A percentile compares a stretch with the other conserved stretches of the same genome.
Conservation (phyloP, 225 moss, liverwort and hornwort species). For the Sphagnum tenellum region DNA sequence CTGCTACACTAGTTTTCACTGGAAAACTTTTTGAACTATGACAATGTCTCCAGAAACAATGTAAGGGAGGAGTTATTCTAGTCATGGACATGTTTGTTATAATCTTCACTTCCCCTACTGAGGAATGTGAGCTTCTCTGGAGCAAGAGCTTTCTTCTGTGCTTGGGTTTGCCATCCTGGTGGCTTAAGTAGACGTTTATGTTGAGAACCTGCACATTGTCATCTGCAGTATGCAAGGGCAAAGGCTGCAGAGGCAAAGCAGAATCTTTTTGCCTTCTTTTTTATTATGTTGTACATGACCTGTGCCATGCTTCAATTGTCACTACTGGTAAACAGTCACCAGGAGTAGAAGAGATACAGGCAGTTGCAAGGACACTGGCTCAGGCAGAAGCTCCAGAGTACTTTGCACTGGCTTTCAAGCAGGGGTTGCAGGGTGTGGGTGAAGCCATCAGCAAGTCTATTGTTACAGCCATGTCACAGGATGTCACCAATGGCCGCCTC, state of each 20-base stretch:
- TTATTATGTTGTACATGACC: conserved; percentile 63
- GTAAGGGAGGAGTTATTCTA: too few relatives aligned
- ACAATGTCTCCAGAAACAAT: too few relatives aligned
- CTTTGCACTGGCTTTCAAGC: conserved; percentile 87
- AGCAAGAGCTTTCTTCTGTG: too few relatives aligned
- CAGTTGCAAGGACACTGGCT: conserved; percentile 69
- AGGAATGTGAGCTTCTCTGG: too few relatives aligned
- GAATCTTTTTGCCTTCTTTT: conserved; percentile 88
- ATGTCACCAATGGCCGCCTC: conserved; percentile 78
- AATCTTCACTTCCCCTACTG: too few relatives aligned
- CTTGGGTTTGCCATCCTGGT: too few relatives aligned
- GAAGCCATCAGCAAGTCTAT: conserved; percentile 76
- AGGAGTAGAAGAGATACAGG: conserved; percentile 69
- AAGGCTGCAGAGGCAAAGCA: conserved; percentile 68
- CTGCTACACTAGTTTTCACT: too few relatives aligned
- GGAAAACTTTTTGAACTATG: too few relatives aligned
- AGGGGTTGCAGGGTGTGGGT: conserved; percentile 82
- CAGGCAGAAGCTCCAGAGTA: conserved; percentile 88
- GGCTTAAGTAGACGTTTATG: too few relatives aligned
- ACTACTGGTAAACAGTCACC: conserved; percentile 48
- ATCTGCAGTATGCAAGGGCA: conserved; percentile 78
- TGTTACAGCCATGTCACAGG: conserved; percentile 82
- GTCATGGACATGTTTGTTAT: too few relatives aligned
- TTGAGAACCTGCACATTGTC: too few relatives aligned
- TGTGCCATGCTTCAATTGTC: conserved; percentile 15